A percentile compares a stretch with the other conserved stretches of the same genome.
phyloP scores from a whole-genome alignment of 2,329 filamentous ascomycete species.

The Cercospora berteroae region DNA sequence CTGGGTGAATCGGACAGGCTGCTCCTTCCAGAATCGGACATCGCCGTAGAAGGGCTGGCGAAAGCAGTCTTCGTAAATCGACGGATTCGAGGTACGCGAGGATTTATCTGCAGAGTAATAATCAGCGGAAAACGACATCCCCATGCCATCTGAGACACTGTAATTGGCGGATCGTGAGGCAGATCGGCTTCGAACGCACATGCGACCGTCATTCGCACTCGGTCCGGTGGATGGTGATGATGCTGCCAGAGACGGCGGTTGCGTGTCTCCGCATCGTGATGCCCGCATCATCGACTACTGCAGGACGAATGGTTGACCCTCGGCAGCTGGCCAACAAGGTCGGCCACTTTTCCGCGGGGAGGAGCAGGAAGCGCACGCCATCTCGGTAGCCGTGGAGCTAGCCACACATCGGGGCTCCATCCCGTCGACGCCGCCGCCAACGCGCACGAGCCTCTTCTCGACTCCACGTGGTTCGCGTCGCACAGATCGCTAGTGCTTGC shows the following conservation, averaged over 20 bases:
- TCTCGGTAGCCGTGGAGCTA: background rate
- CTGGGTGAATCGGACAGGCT: background rate
- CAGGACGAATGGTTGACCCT: background rate
- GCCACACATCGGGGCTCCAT: background rate
- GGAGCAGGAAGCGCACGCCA: background rate
- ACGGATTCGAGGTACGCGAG: background rate
- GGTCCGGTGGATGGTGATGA: background rate
- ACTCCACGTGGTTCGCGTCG: conserved; percentile 13
- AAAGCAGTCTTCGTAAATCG: background rate
- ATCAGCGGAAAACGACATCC: background rate
- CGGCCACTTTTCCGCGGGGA: background rate
- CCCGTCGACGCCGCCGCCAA: background rate
- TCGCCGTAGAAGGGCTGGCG: background rate
- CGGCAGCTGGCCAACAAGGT: background rate
- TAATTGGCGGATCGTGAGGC: background rate
- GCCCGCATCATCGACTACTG: background rate
- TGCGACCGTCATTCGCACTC: background rate
- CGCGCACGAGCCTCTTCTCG: conserved; percentile 4
- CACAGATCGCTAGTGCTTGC: conserved; percentile 9
- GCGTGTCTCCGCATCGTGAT: background rate
- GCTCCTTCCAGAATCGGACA: background rate
- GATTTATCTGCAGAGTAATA: background rate
- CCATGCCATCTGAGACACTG: background rate
- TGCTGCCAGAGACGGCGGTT: background rate
- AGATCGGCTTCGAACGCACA: background rate